These are phyloP conservation scores for Cyberlindnera xylosilytica DNA, from an alignment of 805 yeast genomes.

Conservation along the genomic window DNA sequence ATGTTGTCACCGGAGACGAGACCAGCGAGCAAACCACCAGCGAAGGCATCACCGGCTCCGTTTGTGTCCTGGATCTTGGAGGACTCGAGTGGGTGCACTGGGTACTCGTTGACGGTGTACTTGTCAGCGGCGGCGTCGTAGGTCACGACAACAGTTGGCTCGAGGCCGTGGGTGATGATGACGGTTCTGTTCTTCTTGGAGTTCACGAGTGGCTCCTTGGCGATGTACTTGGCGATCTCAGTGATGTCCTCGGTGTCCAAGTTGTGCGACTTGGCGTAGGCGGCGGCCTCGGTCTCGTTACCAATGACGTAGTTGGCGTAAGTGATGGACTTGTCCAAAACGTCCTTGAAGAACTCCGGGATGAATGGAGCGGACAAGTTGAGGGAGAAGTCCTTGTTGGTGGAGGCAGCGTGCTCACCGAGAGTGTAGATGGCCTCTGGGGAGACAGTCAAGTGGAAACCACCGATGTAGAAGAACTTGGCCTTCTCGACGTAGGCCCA, in stretches of 20 bases:
- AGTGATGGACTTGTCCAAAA: conserved; percentile 73
- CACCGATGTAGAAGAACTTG: conserved; percentile 87
- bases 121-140: conserved; percentile 47
- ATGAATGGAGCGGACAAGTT: conserved; percentile 97
- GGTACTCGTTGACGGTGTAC: conserved; percentile 47
- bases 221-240: conserved; percentile 80
- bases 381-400: conserved; percentile 71
- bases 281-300: conserved; percentile 95
- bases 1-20: conserved; percentile 70
- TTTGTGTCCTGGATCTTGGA: conserved; percentile 83
- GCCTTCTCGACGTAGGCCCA: conserved; percentile 85
- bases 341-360: conserved; percentile 91
- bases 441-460: conserved; percentile 98
- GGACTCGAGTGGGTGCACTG: conserved; percentile 69
- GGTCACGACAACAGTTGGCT: conserved; percentile 78
- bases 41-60: conserved; percentile 99
- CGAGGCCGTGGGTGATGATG: conserved; percentile 92
- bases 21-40: conserved; percentile 93
- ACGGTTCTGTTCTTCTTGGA: conserved; percentile 72
- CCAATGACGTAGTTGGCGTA: conserved; percentile 91
- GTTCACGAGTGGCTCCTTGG: conserved; percentile 74
- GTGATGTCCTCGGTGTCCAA: conserved; percentile 55
- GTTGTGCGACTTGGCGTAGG: conserved; percentile 85
- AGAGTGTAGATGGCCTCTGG: conserved; percentile 88
- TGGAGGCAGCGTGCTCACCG: conserved; percentile 89